phyloP scores from a whole-genome alignment of 495 filamentous ascomycete genomes.

The Pyronema omphalodes region DNA sequence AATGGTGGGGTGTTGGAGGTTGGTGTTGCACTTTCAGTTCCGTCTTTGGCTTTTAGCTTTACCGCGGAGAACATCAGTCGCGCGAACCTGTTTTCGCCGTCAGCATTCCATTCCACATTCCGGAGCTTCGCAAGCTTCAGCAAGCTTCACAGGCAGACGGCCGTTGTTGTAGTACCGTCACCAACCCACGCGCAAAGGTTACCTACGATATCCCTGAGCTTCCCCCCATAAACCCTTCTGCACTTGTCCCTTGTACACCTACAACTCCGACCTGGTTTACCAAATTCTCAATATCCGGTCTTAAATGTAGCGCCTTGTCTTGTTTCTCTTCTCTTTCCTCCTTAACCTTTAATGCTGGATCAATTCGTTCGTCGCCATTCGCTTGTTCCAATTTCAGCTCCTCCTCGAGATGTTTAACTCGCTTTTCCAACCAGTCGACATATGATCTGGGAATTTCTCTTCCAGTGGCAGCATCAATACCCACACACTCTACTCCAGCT shows the following conservation, averaged over 20 bases:
- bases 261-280: constrained; percentile 22
- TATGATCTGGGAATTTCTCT: constrained; percentile 24
- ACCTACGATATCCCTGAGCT: constrained; percentile 24
- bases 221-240: constrained; percentile 18
- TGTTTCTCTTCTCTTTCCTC: constrained; percentile 6
- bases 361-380: constrained; percentile 26
- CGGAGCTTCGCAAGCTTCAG: background rate
- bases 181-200: background rate
- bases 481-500: constrained; percentile 32
- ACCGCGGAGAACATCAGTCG: constrained; percentile 22
- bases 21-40: constrained; percentile 7
- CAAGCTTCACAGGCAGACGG: background rate
- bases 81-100: constrained; percentile 14
- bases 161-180: too few relatives aligned
- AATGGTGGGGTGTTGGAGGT: constrained; percentile 4
- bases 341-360: constrained; percentile 18
- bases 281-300: constrained; percentile 23
- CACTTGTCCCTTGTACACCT: constrained; percentile 22
- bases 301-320: constrained; percentile 16
- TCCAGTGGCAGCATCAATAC: constrained; percentile 22
- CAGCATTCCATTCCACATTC: background rate
- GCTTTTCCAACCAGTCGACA: constrained; percentile 35
- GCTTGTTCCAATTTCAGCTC: constrained; percentile 20
- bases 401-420: constrained; percentile 34
- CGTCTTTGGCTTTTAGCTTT: constrained; percentile 11